These are phyloP conservation scores for Pilobolus umbonatus DNA, from an alignment of 192 early-diverging fungal genomes.

Conservation along the genomic window DNA sequence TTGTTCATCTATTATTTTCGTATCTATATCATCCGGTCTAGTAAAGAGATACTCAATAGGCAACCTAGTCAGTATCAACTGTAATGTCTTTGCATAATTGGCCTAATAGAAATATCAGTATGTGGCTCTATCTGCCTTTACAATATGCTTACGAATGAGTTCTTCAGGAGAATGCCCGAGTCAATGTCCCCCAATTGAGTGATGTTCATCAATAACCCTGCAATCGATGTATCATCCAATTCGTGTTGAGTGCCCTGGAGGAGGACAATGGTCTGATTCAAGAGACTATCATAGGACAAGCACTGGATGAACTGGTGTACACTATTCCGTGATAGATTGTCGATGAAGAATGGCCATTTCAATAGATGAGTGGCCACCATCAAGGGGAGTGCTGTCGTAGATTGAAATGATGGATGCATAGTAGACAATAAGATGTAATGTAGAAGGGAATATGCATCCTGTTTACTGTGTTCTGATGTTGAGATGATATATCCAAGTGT, in stretches of 20 bases:
- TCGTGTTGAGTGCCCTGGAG: background rate
- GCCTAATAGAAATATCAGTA: background rate
- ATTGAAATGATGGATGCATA: too few species aligned
- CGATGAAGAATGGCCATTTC: slow-evolving; percentile 1
- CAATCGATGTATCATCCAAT: slow-evolving; percentile 7
- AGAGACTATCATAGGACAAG: background rate
- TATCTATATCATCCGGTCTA: slow-evolving; percentile 11
- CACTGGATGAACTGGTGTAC: background rate
- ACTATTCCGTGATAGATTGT: background rate
- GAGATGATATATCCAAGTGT: too few species aligned
- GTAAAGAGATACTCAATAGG: background rate
- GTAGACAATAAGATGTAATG: too few species aligned
- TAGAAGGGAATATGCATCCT: too few species aligned
- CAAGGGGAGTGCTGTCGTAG: too few species aligned
- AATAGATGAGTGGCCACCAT: background rate
- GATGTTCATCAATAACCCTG: slow-evolving; percentile 43
- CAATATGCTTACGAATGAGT: slow-evolving; percentile 16
- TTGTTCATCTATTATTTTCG: too few species aligned
- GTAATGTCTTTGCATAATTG: background rate
- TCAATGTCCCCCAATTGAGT: slow-evolving; percentile 23
- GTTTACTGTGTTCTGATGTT: too few species aligned
- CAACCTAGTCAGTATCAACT: slow-evolving; percentile 4
- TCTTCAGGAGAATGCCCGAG: slow-evolving; percentile 18
- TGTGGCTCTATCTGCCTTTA: too few species aligned
- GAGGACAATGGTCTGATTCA: background rate